Conservation (phyloP, 176 grass and related monocot genomes). For the Carex pumila region DNA sequence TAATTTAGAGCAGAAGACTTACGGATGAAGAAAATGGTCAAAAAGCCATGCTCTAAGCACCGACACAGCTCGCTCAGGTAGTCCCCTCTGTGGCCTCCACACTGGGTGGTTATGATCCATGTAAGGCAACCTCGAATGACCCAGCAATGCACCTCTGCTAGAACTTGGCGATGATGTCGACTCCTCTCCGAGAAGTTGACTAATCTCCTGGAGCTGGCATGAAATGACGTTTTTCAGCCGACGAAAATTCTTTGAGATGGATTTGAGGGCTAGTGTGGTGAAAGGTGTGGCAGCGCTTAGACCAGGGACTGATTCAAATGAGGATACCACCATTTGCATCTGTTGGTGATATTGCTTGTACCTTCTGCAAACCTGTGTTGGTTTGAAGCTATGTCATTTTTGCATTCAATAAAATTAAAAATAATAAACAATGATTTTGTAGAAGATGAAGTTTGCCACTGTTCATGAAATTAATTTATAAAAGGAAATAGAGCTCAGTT, state of each 20-base stretch:
- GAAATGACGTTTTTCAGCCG: conserved; percentile 35
- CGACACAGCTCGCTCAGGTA: conserved; percentile 40
- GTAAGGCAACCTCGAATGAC: conserved; percentile 19
- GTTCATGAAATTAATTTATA: background rate
- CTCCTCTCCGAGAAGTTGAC: conserved; percentile 39
- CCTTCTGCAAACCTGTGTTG: conserved; percentile 32
- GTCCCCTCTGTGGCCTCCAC: conserved; percentile 45
- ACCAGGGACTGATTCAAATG: conserved; percentile 43
- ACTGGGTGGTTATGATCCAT: conserved; percentile 35
- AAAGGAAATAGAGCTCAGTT: background rate
- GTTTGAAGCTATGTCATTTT: background rate
- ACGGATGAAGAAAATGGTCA: conserved; percentile 62
- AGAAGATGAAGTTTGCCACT: background rate
- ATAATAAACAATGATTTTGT: background rate
- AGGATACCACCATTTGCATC: conserved; percentile 54
- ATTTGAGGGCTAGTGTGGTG: conserved; percentile 27
- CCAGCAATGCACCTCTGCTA: conserved; percentile 10
- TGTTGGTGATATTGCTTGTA: conserved; percentile 53
- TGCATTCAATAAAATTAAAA: background rate
- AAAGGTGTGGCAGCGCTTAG: conserved; percentile 37
- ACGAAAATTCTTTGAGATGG: conserved; percentile 39
- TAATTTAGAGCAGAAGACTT: background rate
- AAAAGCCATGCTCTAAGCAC: conserved; percentile 51
- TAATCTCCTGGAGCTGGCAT: conserved; percentile 30
- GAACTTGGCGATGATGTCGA: conserved; percentile 26